Conservation (phyloP, 1,139 yeast genomes). For the Debaryomycetaceae sp. region DNA sequence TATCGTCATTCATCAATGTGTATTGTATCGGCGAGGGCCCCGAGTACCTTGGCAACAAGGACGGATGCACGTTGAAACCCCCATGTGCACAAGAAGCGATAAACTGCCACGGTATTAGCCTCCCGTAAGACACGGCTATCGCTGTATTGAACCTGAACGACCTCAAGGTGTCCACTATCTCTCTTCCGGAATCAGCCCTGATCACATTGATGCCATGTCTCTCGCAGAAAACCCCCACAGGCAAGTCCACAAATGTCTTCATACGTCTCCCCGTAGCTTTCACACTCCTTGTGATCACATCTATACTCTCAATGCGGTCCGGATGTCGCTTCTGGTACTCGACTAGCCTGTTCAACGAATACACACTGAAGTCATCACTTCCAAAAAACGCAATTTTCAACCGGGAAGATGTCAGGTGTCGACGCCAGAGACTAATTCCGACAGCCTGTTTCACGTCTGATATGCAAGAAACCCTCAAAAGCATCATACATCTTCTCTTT, state of each 20-base stretch:
- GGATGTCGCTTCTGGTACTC: conserved; percentile 26
- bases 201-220: conserved; percentile 32
- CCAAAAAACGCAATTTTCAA: conserved; percentile 68
- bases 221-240: conserved; percentile 47
- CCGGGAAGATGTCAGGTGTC: neutral
- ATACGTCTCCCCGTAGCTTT: conserved; percentile 71
- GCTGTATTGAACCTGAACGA: conserved; percentile 51
- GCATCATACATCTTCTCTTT: neutral
- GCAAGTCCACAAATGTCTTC: conserved; percentile 47
- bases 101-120: conserved; percentile 64
- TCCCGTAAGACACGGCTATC: conserved; percentile 88
- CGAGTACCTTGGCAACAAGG: conserved; percentile 73
- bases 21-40: conserved; percentile 93
- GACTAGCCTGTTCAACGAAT: conserved; percentile 48
- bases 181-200: conserved; percentile 58
- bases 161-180: conserved; percentile 37
- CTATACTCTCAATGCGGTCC: conserved; percentile 39
- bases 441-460: too few relatives aligned
- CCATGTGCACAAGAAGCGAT: conserved; percentile 50
- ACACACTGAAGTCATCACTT: conserved; percentile 70
- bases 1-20: conserved; percentile 64
- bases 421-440: too few relatives aligned
- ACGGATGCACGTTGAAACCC: conserved; percentile 91
- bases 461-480: neutral
- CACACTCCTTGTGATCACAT: conserved; percentile 63